Evolutionary conservation across 1,284 basidiomycete species (phyloP).

Genomic region (Rugosomyces carneus): DNA sequence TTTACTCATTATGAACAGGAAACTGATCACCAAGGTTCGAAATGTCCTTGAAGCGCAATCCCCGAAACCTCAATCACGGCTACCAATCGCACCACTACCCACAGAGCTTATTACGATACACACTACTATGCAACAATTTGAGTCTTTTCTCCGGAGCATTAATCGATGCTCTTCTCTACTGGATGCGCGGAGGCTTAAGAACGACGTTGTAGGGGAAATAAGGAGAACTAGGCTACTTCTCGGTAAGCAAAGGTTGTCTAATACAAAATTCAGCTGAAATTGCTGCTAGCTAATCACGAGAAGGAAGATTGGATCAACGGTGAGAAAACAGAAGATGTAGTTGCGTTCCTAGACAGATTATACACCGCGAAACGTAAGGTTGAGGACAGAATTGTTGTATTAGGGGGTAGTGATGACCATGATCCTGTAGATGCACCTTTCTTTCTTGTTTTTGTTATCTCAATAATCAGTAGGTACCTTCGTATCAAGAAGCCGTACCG

Average conservation of each 20-base stretch:
- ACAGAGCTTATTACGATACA: constrained; percentile 71
- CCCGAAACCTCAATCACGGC: constrained; percentile 42
- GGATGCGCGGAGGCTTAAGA: constrained; percentile 86
- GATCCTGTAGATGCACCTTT: constrained; percentile 40
- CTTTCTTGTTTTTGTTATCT: not conserved
- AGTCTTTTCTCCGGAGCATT: constrained; percentile 84
- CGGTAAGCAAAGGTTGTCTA: constrained; percentile 35
- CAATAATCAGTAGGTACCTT: constrained; percentile 19
- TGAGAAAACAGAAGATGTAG: constrained; percentile 75
- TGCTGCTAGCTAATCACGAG: constrained; percentile 61
- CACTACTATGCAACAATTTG: constrained; percentile 78
- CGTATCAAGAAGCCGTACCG: constrained; percentile 33
- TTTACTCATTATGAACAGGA: constrained; percentile 36
- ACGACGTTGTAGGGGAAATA: constrained; percentile 86
- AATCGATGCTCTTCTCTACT: constrained; percentile 74
- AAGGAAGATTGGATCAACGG: constrained; percentile 82
- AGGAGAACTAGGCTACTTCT: constrained; percentile 68
- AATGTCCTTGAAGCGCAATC: constrained; percentile 77
- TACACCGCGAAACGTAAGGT: constrained; percentile 83
- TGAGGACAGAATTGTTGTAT: constrained; percentile 75
- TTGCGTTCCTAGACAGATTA: constrained; percentile 83
- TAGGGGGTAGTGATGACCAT: constrained; percentile 64
- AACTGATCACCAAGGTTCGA: constrained; percentile 78
- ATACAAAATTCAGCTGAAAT: constrained; percentile 4
- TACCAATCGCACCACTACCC: constrained; percentile 32